Evolutionary conservation across 345 rosid genomes (phyloP).

Genomic region (Eucalyptus curtisii): DNA sequence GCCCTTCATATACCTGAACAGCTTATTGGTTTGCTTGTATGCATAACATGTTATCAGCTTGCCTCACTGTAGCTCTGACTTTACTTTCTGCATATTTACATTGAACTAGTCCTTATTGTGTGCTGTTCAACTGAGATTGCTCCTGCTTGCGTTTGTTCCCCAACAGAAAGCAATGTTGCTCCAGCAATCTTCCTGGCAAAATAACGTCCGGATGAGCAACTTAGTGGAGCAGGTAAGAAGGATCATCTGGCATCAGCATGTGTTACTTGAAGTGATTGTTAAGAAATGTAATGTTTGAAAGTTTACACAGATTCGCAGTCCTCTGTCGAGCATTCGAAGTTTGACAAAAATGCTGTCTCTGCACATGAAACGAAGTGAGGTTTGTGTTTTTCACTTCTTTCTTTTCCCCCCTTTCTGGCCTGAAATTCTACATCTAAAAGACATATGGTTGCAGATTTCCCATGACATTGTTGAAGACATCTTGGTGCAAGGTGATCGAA

Average conservation of each 20-base stretch:
- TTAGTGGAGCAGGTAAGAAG: conserved; percentile 71
- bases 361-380: conserved; percentile 75
- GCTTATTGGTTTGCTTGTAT: neutral
- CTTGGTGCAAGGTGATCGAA: conserved; percentile 55
- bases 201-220: conserved; percentile 71
- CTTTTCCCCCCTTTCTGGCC: neutral
- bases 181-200: conserved; percentile 92
- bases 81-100: neutral
- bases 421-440: neutral
- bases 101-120: neutral
- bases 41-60: neutral
- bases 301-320: conserved; percentile 59
- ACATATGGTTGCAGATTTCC: conserved; percentile 35
- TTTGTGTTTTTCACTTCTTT: conserved; percentile 6
- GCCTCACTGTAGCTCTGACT: neutral
- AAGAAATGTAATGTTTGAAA: neutral
- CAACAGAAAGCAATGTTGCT: conserved; percentile 66
- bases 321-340: conserved; percentile 71
- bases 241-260: neutral
- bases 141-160: neutral
- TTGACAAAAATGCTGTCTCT: conserved; percentile 69
- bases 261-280: neutral
- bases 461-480: conserved; percentile 79
- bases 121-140: neutral
- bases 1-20: neutral